phyloP scores from a whole-genome alignment of 305 asterid species.

The Rubia balearica region DNA sequence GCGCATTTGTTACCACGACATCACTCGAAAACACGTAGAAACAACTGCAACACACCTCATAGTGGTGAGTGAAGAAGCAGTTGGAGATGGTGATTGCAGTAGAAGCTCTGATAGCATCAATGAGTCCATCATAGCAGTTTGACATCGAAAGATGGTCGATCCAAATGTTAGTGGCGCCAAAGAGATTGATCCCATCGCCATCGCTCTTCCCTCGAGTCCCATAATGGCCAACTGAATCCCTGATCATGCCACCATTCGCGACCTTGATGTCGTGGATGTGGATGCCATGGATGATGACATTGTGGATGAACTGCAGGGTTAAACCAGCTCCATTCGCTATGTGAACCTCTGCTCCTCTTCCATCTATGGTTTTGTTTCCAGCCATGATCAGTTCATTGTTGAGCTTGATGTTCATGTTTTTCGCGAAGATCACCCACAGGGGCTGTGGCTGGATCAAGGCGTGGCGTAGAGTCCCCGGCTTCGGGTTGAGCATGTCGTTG shows the following conservation, averaged over 20 bases:
- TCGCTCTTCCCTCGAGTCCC: conserved; percentile 46
- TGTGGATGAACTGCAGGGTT: conserved; percentile 41
- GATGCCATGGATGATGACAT: conserved; percentile 51
- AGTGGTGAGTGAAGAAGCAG: conserved; percentile 50
- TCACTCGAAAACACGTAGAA: not conserved
- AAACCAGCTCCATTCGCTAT: conserved; percentile 52
- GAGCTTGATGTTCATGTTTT: conserved; percentile 40
- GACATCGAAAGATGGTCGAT: conserved; percentile 62
- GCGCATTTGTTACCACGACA: not conserved
- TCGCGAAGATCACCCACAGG: conserved; percentile 49
- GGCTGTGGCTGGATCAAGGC: conserved; percentile 57
- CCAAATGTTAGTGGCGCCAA: conserved; percentile 57
- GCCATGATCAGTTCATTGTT: conserved; percentile 53
- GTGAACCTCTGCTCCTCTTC: conserved; percentile 56
- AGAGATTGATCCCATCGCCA: conserved; percentile 62
- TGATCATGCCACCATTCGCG: conserved; percentile 43
- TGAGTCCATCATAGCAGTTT: conserved; percentile 56
- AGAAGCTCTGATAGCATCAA: conserved; percentile 47
- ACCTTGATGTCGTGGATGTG: conserved; percentile 38
- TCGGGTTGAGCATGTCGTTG: conserved; percentile 43
- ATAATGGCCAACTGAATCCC: conserved; percentile 43
- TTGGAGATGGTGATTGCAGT: conserved; percentile 78
- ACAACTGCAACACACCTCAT: conserved; percentile 33
- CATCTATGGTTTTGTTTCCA: conserved; percentile 65
- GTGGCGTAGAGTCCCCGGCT: conserved; percentile 50